Percentiles rank a stretch among this genome's conserved stretches.
Evolutionary conservation across 805 yeast genomes (phyloP).

Genomic region (Pichia eremophila): DNA sequence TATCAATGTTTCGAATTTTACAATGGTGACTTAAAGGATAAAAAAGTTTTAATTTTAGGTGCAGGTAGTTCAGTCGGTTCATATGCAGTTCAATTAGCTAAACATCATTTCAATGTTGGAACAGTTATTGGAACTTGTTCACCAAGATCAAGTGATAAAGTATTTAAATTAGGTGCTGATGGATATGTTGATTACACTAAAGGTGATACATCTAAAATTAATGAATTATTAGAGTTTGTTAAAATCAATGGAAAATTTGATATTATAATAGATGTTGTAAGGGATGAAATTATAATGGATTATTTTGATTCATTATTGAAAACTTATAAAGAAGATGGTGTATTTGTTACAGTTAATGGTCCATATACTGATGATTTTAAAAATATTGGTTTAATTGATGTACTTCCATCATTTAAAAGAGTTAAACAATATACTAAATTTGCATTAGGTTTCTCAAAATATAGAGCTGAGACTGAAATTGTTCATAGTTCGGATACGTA

Average conservation of each 20-base stretch:
- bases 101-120: constrained; percentile 34
- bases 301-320: constrained; percentile 34
- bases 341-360: constrained; percentile 3
- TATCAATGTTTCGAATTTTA: constrained; percentile 15
- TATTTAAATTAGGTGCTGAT: constrained; percentile 41
- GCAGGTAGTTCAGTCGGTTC: constrained; percentile 66
- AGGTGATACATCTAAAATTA: constrained; percentile 27
- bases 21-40: constrained; percentile 19
- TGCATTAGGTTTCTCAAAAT: too few relatives aligned
- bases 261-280: constrained; percentile 56
- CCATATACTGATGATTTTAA: too few relatives aligned
- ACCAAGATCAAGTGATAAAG: constrained; percentile 20
- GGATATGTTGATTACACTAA: constrained; percentile 47
- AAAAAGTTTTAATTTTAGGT: constrained; percentile 55
- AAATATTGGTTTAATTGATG: too few relatives aligned
- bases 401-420: too few relatives aligned
- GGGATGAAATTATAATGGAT: constrained; percentile 37
- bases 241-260: constrained; percentile 43
- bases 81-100: constrained; percentile 47
- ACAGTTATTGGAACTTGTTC: constrained; percentile 47
- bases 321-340: constrained; percentile 36
- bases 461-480: too few relatives aligned
- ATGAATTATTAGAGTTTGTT: constrained; percentile 26
- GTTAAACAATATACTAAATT: too few relatives aligned
- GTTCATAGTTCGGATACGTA: too few relatives aligned